Evolutionary conservation across 2,329 filamentous ascomycete genomes (phyloP), one percentile per base, ranked within the genome.

Genomic region (Microdochium trichocladiopsis): DNA sequence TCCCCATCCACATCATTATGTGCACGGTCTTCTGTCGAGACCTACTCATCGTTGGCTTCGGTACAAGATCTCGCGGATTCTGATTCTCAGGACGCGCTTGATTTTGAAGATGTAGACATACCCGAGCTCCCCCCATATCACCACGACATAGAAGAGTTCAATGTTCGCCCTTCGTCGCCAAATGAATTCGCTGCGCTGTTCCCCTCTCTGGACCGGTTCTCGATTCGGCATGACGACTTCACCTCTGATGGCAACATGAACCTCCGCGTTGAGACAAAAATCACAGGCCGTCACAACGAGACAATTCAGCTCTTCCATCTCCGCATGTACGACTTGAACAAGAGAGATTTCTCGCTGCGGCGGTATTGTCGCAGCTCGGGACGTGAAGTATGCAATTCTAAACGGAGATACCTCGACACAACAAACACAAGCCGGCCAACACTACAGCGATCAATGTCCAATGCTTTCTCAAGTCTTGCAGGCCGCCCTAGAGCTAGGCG

Each of bases 241-340:
- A 94, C 91, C 0, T 72, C 86, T 3, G 93, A 99, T 66, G 93
- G 93, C 33, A 96, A 96, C 75, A 95, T 96, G 90, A 97, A 97
- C 66, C 78, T 99, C 53, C 86, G 92, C 28, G 79, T 97, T 53
- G 92, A 96, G 66, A 93, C 90, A 5, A 76, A 88, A 56, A 80
- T 89, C 47, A 77, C 16, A 16, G 79, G 80, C 41, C 80, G 80
- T 57, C 80, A 84, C 56, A 83, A 83, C 60, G 81, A 88, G 61
- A 89, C 84, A 4, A 71, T 83, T 11, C 82, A 86, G 66, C 84
- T 99, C 48, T 97, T 96, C 71, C 93, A 99, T 69, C 76, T 97
- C 55, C 88, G 91, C 62, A 96, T 99, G 90, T 86, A 96, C 66
- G 90, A 97, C 68, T 74, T 97, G 52, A 85, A 84, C 63, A 84